Conservation (phyloP, 495 filamentous ascomycete genomes). For the Bathelium albidoporum region DNA sequence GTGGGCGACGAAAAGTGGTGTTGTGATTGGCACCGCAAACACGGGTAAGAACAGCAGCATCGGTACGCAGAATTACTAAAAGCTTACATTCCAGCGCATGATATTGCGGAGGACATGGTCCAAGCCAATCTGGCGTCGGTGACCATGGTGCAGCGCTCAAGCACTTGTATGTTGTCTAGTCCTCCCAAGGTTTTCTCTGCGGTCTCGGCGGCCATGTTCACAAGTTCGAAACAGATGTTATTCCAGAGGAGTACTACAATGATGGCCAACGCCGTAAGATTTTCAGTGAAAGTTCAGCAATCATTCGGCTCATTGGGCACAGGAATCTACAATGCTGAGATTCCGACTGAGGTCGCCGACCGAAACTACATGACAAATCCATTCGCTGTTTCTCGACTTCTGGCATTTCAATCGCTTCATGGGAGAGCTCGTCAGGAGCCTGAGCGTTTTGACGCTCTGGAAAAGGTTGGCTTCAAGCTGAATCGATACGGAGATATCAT, state of each 20-base stretch:
- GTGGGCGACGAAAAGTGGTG: constrained; percentile 31
- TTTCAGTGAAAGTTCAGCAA: neutral
- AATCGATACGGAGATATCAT: constrained; percentile 26
- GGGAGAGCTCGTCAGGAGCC: constrained; percentile 5
- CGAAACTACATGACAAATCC: constrained; percentile 20
- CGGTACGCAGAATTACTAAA: neutral
- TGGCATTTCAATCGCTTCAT: constrained; percentile 1
- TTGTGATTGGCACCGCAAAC: constrained; percentile 39
- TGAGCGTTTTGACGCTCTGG: constrained; percentile 30
- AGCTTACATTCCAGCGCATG: constrained; percentile 28
- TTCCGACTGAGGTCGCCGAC: constrained; percentile 26
- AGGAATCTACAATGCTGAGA: constrained; percentile 24
- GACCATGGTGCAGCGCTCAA: constrained; percentile 34
- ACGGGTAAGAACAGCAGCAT: constrained; percentile 23
- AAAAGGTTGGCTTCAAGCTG: constrained; percentile 27
- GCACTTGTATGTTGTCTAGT: constrained; percentile 18
- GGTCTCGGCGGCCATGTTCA: neutral
- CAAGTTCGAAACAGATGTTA: neutral
- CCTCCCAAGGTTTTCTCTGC: neutral
- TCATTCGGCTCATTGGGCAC: neutral
- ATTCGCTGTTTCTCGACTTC: constrained; percentile 14
- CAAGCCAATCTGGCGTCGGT: constrained; percentile 27
- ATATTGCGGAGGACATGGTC: constrained; percentile 38
- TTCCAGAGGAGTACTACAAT: neutral
- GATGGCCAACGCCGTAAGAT: neutral